These are phyloP conservation scores for Phialophora chinensis DNA, from an alignment of 2,329 filamentous ascomycete genomes.

Conservation along the genomic window DNA sequence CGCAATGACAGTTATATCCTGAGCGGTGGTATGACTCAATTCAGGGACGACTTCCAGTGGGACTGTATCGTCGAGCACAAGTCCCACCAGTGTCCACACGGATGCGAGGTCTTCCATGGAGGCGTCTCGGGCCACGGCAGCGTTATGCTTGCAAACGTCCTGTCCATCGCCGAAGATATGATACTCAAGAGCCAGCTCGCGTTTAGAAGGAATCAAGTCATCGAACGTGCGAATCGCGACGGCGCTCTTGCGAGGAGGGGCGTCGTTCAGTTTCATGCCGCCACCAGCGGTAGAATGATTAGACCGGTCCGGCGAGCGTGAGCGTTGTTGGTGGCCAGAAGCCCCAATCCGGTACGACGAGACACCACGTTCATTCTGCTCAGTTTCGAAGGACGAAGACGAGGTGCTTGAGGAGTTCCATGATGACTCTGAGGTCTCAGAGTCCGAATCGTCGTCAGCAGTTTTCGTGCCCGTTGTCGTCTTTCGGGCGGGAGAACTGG, in stretches of 20 bases:
- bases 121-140: conserved; percentile 72
- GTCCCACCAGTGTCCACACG: conserved; percentile 80
- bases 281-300: conserved; percentile 62
- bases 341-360: conserved; percentile 43
- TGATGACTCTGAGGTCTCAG: conserved; percentile 55
- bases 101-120: conserved; percentile 75
- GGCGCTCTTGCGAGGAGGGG: conserved; percentile 64
- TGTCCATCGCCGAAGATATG: conserved; percentile 80
- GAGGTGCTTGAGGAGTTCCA: conserved; percentile 68
- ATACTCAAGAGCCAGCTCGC: conserved; percentile 77
- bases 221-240: conserved; percentile 72
- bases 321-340: conserved; percentile 57
- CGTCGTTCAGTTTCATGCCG: conserved; percentile 53
- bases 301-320: conserved; percentile 54
- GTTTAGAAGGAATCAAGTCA: conserved; percentile 76
- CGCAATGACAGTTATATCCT: conserved; percentile 73
- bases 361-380: conserved; percentile 57
- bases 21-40: conserved; percentile 62
- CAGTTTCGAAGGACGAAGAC: conserved; percentile 53
- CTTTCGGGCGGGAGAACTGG: conserved; percentile 56
- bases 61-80: conserved; percentile 78
- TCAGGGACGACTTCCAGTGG: conserved; percentile 60
- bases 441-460: conserved; percentile 49
- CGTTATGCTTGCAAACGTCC: conserved; percentile 85
- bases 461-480: conserved; percentile 52